Percentiles rank a stretch among this genome's conserved stretches.
Conservation (phyloP, 164 flowering plant species). For the Magnolia changhungtana region DNA sequence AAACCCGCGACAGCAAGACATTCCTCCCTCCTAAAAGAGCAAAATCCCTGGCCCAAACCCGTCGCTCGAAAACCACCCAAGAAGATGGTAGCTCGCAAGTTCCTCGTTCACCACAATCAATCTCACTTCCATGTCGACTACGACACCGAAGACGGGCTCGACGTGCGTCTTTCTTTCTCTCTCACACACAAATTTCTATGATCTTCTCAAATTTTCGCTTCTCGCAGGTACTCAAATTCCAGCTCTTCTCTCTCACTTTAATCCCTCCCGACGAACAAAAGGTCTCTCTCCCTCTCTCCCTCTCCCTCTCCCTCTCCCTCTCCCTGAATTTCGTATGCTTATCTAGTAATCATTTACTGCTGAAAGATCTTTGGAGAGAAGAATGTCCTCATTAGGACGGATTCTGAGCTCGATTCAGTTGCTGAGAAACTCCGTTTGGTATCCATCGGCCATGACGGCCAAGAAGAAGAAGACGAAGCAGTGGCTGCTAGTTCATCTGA, state of each 20-base stretch:
- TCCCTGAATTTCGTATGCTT: not conserved
- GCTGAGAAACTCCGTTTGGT: slow-evolving; percentile 53
- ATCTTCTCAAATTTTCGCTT: not conserved
- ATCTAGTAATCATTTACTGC: too few relatives aligned
- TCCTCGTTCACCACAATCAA: slow-evolving; percentile 48
- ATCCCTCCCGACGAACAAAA: slow-evolving; percentile 81
- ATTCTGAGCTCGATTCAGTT: slow-evolving; percentile 56
- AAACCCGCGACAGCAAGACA: too few relatives aligned
- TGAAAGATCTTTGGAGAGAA: slow-evolving; percentile 54
- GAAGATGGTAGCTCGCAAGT: slow-evolving; percentile 60
- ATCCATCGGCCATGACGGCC: slow-evolving; percentile 23
- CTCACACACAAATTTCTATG: not conserved
- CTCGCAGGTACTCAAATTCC: slow-evolving; percentile 73
- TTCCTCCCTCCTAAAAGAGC: too few relatives aligned
- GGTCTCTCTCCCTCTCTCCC: slow-evolving; percentile 31
- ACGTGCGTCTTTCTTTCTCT: slow-evolving; percentile 32
- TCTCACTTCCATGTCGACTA: slow-evolving; percentile 55
- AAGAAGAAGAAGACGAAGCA: slow-evolving; percentile 14
- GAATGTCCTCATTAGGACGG: slow-evolving; percentile 39
- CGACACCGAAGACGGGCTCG: slow-evolving; percentile 72
- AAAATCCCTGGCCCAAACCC: not conserved
- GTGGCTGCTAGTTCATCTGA: slow-evolving; percentile 13
- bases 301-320: not conserved
- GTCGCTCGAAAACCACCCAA: not conserved
- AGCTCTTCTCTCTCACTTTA: slow-evolving; percentile 87